Evolutionary conservation across 306 rosid genomes (phyloP).

Genomic region (Echinosophora koreensis): DNA sequence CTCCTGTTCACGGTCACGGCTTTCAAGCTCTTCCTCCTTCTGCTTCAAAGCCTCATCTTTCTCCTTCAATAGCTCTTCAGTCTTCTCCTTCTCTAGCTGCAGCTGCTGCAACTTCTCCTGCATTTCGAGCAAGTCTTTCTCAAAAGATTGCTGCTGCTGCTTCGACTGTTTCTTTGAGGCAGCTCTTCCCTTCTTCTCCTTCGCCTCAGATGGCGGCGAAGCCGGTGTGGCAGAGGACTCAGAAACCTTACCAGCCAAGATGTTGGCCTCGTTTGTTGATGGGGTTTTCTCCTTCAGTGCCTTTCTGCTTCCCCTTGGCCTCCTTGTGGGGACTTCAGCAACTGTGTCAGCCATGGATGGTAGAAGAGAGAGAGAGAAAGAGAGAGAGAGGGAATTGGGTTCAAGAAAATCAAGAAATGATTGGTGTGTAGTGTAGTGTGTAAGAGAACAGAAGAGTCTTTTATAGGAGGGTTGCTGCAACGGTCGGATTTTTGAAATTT

Average conservation of each 20-base stretch:
- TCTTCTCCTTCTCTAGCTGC: constrained; percentile 82
- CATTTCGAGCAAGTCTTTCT: constrained; percentile 81
- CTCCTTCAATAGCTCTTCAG: constrained; percentile 77
- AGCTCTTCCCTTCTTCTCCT: constrained; percentile 66
- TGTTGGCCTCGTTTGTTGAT: constrained; percentile 50
- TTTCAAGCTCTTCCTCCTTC: constrained; percentile 79
- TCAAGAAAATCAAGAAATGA: constrained; percentile 6
- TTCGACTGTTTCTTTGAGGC: constrained; percentile 68
- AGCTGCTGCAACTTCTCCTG: constrained; percentile 71
- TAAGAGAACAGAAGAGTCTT: not conserved
- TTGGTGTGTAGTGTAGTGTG: too few species aligned
- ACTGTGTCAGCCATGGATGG: constrained; percentile 65
- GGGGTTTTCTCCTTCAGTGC: constrained; percentile 76
- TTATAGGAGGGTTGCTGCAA: constrained; percentile 51
- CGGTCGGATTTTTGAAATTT: constrained; percentile 72
- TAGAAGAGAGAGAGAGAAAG: not conserved
- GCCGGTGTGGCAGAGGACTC: constrained; percentile 40
- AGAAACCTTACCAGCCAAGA: constrained; percentile 42
- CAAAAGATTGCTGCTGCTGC: constrained; percentile 54
- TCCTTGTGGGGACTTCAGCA: constrained; percentile 56
- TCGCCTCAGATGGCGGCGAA: constrained; percentile 18
- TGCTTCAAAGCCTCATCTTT: constrained; percentile 76
- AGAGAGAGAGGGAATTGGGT: too few species aligned
- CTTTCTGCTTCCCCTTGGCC: constrained; percentile 61
- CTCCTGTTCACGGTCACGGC: constrained; percentile 65